phyloP scores from a whole-genome alignment of 2,329 filamentous ascomycete genomes.

The Aspergillus novofumigatus region DNA sequence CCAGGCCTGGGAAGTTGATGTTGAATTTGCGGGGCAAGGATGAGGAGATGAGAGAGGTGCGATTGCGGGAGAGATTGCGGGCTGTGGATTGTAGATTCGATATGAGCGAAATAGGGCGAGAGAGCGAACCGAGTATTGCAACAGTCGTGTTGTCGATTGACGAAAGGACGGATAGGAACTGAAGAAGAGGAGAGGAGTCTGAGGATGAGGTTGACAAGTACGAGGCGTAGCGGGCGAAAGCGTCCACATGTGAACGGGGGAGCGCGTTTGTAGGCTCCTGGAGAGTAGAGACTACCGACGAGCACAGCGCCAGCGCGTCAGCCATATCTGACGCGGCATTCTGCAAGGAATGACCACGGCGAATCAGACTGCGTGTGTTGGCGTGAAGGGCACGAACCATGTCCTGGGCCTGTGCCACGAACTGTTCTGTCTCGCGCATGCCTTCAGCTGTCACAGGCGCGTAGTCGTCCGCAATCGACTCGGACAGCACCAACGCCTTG shows the following conservation, averaged over 20 bases:
- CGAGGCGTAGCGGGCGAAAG: slow-evolving; percentile 68
- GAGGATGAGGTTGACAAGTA: slow-evolving; percentile 55
- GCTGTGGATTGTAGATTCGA: slow-evolving; percentile 68
- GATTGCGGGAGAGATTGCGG: slow-evolving; percentile 72
- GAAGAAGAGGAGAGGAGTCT: slow-evolving; percentile 68
- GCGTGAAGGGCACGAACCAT: slow-evolving; percentile 81
- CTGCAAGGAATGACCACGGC: slow-evolving; percentile 70
- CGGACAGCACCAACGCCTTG: slow-evolving; percentile 76
- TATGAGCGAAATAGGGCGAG: slow-evolving; percentile 74
- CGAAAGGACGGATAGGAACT: slow-evolving; percentile 71
- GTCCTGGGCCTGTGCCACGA: slow-evolving; percentile 85
- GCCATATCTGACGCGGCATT: slow-evolving; percentile 54
- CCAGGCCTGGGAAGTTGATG: slow-evolving; percentile 53
- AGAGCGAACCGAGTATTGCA: slow-evolving; percentile 73
- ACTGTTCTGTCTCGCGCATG: slow-evolving; percentile 84
- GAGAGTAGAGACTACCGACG: slow-evolving; percentile 49
- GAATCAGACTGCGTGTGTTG: slow-evolving; percentile 75
- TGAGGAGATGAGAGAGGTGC: slow-evolving; percentile 66
- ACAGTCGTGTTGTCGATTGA: slow-evolving; percentile 80
- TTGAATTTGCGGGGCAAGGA: slow-evolving; percentile 45
- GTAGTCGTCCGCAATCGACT: slow-evolving; percentile 85
- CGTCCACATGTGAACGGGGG: slow-evolving; percentile 62
- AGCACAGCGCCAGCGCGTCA: slow-evolving; percentile 39
- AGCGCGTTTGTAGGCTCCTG: slow-evolving; percentile 56
- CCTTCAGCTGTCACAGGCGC: slow-evolving; percentile 68